phyloP scores from a whole-genome alignment of 495 filamentous ascomycete species.

The Lasiosphaeria hispida region DNA sequence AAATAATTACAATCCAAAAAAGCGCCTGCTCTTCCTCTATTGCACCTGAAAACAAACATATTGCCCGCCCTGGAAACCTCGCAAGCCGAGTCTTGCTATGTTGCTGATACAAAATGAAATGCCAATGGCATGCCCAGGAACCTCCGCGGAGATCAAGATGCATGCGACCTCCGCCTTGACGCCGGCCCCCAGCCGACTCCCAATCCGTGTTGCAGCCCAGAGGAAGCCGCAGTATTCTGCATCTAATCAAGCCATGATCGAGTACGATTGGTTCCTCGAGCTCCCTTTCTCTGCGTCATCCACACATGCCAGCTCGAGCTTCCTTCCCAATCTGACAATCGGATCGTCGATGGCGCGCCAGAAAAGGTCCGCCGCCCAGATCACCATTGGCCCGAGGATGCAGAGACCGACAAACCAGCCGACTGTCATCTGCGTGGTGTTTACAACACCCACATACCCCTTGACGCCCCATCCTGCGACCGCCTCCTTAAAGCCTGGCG shows the following conservation, averaged over 20 bases:
- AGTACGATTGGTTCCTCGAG: slow-evolving; percentile 25
- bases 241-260: slow-evolving; percentile 17
- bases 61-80: too few relatives aligned
- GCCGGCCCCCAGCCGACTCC: too few relatives aligned
- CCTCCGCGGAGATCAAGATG: too few relatives aligned
- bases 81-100: too few relatives aligned
- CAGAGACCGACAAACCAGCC: slow-evolving; percentile 51
- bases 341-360: slow-evolving; percentile 58
- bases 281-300: slow-evolving; percentile 25
- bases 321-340: slow-evolving; percentile 55
- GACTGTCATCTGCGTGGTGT: slow-evolving; percentile 47
- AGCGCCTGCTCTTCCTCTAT: too few relatives aligned
- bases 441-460: slow-evolving; percentile 51
- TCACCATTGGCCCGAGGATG: slow-evolving; percentile 49
- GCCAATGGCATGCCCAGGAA: too few relatives aligned
- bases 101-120: too few relatives aligned
- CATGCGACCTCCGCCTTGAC: too few relatives aligned
- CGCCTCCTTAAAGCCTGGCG: slow-evolving; percentile 26
- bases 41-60: too few relatives aligned
- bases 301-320: slow-evolving; percentile 44
- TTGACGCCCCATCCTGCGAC: slow-evolving; percentile 44
- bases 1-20: too few relatives aligned
- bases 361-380: slow-evolving; percentile 60
- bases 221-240: too few relatives aligned
- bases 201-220: too few relatives aligned